Percentiles rank a stretch among this genome's conserved stretches.
Conservation (phyloP, 148 eudicot genomes). For the Pouteria glomerata region DNA sequence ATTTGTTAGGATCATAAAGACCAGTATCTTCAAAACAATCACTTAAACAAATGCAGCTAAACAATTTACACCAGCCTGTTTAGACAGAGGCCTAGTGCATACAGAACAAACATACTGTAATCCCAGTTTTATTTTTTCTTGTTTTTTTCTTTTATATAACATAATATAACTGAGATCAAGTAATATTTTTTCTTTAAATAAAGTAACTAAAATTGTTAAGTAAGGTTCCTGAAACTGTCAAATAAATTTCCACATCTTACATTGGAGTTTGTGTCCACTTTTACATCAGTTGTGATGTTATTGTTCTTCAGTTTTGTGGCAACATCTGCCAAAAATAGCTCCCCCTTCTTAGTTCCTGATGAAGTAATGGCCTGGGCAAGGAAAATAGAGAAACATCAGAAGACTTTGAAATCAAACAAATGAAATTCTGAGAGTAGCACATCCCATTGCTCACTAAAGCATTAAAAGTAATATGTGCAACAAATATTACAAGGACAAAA, state of each 20-base stretch:
- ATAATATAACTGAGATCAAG: no score
- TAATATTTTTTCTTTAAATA: background rate
- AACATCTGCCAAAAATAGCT: conserved; percentile 60
- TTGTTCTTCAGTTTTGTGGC: conserved; percentile 62
- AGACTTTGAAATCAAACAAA: background rate
- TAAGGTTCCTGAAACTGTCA: background rate
- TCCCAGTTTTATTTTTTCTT: no score
- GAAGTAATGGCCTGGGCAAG: conserved; percentile 65
- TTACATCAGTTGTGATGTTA: conserved; percentile 74
- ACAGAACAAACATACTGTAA: background rate
- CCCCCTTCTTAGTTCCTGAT: conserved; percentile 65
- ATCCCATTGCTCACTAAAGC: background rate
- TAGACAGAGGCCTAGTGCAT: background rate
- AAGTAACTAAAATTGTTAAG: background rate
- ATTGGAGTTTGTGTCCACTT: conserved; percentile 78
- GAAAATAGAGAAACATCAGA: conserved; percentile 2
- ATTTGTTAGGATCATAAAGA: background rate
- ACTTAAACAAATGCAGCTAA: background rate
- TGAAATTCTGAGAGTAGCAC: background rate
- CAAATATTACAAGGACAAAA: background rate
- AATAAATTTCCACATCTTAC: conserved; percentile 33
- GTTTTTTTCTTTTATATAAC: no score
- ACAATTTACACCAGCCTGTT: background rate
- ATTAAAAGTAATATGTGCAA: background rate
- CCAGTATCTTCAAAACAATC: background rate